Evolutionary conservation across 768 basidiomycete species (phyloP), one percentile per base, ranked within the genome.

Genomic region (Mycena albidolilacea): DNA sequence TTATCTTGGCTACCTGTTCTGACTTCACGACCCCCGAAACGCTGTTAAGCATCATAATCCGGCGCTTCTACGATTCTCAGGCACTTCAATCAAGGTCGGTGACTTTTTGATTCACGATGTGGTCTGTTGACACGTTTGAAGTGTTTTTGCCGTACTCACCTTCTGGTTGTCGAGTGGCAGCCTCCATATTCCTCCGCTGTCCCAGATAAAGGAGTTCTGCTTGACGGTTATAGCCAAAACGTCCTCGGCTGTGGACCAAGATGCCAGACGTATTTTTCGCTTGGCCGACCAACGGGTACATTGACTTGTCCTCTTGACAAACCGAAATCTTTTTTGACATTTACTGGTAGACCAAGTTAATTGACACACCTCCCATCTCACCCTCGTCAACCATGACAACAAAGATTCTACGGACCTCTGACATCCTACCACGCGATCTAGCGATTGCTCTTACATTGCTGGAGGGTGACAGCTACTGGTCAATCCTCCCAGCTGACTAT

Each of bases 361-460:
- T 46, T 41, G 62, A 52, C 12, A 15, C 52, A 50, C 59, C 44
- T 64, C 38, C 63, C 59, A 7, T 23, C 64, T 9, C 76, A 80
- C 14, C 72, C 77, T 50, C 77, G 79, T 30, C 80, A 75, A 43
- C 76, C n/a, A 23, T 8, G 52, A 12, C 52, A 30, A 12, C 52
- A 80, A 79, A 73, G 65, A 68, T 83, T 63, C 77, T 80, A 35
- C 71, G 79, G 65, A 76, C 83, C 6, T 75, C 81, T 7, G 79
- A 85, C 44, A 80, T 87, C 55, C 78, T 76, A 12, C 85, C 87
- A 0, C 69, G 76, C 10, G 85, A 85, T 71, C 80, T 88, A 5
- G 88, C 87, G 2, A 80, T 83, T 57, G 86, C 83, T 1, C 81
- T 88, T 14, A 83, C 86, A 3, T 74, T 87, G 12, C 78, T 87